A percentile compares a stretch with the other conserved stretches of the same genome.
phyloP scores from a whole-genome alignment of 768 basidiomycete genomes.

The Amanita thiersii region DNA sequence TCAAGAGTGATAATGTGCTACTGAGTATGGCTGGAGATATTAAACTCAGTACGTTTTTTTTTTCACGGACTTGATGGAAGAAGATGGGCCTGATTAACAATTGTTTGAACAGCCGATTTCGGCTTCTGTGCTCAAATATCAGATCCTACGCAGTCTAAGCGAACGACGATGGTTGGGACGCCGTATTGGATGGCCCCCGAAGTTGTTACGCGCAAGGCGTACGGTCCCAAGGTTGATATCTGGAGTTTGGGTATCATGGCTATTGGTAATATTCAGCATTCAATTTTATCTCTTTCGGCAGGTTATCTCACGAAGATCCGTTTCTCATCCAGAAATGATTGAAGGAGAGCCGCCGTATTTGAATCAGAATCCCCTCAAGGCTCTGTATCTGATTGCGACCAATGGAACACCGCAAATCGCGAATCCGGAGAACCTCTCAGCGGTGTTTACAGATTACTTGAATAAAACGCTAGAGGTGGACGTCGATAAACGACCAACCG shows the following conservation, averaged over 20 bases:
- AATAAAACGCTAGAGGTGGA: slow-evolving; percentile 88
- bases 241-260: slow-evolving; percentile 97
- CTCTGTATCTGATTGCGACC: slow-evolving; percentile 95
- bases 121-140: slow-evolving; percentile 99
- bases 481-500: slow-evolving; percentile 86
- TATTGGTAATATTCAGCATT: slow-evolving; percentile 69
- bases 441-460: slow-evolving; percentile 85
- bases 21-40: slow-evolving; percentile 92
- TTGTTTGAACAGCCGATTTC: slow-evolving; percentile 75
- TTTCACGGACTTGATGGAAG: background rate
- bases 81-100: background rate
- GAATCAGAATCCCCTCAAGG: slow-evolving; percentile 94
- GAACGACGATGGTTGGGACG: slow-evolving; percentile 97
- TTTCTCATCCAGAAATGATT: slow-evolving; percentile 72
- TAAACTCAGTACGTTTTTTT: slow-evolving; percentile 77
- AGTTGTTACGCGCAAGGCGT: slow-evolving; percentile 95
- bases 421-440: slow-evolving; percentile 69
- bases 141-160: slow-evolving; percentile 80
- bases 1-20: slow-evolving; percentile 97
- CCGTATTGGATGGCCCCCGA: slow-evolving; percentile 99
- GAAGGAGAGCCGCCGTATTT: slow-evolving; percentile 96
- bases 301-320: background rate
- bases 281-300: slow-evolving; percentile 1
- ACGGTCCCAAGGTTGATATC: slow-evolving; percentile 97
- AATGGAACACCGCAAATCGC: slow-evolving; percentile 96